Evolutionary conservation across 345 rosid genomes (phyloP).

Genomic region (Lumnitzera littorea): DNA sequence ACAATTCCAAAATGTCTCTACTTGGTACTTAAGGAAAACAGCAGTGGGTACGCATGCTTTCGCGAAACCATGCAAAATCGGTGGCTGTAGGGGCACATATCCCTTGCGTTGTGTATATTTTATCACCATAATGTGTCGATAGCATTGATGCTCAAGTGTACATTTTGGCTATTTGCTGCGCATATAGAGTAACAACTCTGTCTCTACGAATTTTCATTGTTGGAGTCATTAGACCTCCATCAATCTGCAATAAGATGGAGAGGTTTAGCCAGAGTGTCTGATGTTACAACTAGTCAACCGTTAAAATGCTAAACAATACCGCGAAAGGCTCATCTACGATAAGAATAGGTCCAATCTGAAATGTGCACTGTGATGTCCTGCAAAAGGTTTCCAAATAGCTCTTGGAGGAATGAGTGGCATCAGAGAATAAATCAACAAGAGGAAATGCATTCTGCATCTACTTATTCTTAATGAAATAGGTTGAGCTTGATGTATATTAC

Average conservation of each 20-base stretch:
- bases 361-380: slow-evolving; percentile 71
- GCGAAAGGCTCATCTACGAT: slow-evolving; percentile 66
- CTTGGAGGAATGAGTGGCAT: not conserved
- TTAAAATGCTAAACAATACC: slow-evolving; percentile 25
- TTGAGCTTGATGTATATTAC: slow-evolving; percentile 25
- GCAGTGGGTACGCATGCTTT: too few species aligned
- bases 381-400: not conserved
- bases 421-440: too few species aligned
- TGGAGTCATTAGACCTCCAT: slow-evolving; percentile 82
- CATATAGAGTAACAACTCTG: slow-evolving; percentile 39
- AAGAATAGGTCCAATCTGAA: slow-evolving; percentile 73
- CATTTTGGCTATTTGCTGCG: slow-evolving; percentile 51
- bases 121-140: too few species aligned
- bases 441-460: too few species aligned
- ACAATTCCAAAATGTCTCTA: too few species aligned
- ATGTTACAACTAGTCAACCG: not conserved
- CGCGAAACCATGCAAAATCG: too few species aligned
- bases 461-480: too few species aligned
- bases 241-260: slow-evolving; percentile 55
- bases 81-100: too few species aligned
- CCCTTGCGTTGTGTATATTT: too few species aligned
- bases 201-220: slow-evolving; percentile 94
- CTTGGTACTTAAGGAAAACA: too few species aligned
- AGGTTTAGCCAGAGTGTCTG: not conserved
- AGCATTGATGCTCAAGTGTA: slow-evolving; percentile 28